Evolutionary conservation across 1,284 basidiomycete species (phyloP).

Genomic region (Cryptococcus hybrid): DNA sequence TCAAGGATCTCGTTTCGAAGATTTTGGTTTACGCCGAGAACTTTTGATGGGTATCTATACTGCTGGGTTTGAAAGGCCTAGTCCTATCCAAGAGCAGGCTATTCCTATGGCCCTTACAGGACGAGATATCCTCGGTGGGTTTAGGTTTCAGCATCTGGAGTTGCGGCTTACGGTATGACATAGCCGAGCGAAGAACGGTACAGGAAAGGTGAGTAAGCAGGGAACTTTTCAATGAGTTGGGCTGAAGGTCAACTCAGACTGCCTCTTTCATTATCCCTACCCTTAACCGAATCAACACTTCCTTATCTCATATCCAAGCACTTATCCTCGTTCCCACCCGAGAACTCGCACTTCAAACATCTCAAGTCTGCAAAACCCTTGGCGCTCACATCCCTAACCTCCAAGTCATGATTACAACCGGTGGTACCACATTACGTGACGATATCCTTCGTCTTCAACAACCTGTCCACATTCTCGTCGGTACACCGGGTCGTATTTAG

Average conservation of each 20-base stretch:
- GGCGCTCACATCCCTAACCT: conserved; percentile 87
- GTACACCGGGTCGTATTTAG: conserved; percentile 96
- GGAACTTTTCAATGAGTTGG: not conserved
- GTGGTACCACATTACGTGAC: conserved; percentile 96
- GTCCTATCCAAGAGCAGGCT: conserved; percentile 97
- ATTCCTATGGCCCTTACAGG: conserved; percentile 83
- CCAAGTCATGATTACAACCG: conserved; percentile 99
- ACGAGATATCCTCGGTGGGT: conserved; percentile 75
- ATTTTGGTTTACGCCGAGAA: conserved; percentile 73
- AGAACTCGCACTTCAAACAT: conserved; percentile 92
- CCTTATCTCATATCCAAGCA: conserved; percentile 88
- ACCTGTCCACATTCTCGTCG: conserved; percentile 91
- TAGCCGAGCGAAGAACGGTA: conserved; percentile 58
- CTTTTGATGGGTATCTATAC: conserved; percentile 92
- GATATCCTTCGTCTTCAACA: conserved; percentile 93
- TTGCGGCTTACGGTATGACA: conserved; percentile 3
- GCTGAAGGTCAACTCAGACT: conserved; percentile 57
- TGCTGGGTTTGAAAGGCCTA: conserved; percentile 94
- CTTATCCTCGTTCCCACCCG: conserved; percentile 91
- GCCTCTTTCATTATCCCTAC: conserved; percentile 98
- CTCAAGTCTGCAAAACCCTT: conserved; percentile 95
- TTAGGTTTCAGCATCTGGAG: not conserved
- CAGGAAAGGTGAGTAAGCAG: conserved; percentile 39
- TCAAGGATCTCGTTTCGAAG: conserved; percentile 89
- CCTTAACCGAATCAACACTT: conserved; percentile 86